Percentiles rank a stretch among this genome's conserved stretches.
Evolutionary conservation across 2,329 filamentous ascomycete genomes (phyloP).

Genomic region (Elsinoe australis): DNA sequence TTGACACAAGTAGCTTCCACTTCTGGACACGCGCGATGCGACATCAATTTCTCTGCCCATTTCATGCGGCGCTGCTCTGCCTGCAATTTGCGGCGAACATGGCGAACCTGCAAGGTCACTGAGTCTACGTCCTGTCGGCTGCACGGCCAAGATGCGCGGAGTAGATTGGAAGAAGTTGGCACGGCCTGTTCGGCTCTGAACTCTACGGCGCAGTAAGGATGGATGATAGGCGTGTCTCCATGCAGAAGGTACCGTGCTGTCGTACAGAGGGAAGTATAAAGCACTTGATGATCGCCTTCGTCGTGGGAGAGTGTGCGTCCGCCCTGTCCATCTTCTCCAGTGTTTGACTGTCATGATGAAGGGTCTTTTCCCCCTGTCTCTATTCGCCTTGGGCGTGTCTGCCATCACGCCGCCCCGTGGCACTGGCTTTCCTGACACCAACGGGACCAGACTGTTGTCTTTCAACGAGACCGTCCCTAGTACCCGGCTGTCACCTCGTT

Average conservation of each 20-base stretch:
- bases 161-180: too few species aligned
- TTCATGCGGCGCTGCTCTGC: background rate
- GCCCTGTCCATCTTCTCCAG: background rate
- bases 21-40: background rate
- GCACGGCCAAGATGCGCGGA: constrained; percentile 1
- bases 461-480: constrained; percentile 53
- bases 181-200: too few species aligned
- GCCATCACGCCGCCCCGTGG: constrained; percentile 5
- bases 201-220: background rate
- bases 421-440: constrained; percentile 21
- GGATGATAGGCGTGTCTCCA: constrained; percentile 2
- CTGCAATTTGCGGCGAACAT: constrained; percentile 5
- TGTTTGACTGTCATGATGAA: constrained; percentile 14
- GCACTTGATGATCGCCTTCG: background rate
- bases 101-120: too few species aligned
- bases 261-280: background rate
- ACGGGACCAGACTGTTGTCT: constrained; percentile 49
- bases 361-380: constrained; percentile 3
- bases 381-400: constrained; percentile 1
- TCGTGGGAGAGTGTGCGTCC: constrained; percentile 2
- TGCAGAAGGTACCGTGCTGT: constrained; percentile 9
- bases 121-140: constrained; percentile 1
- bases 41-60: background rate
- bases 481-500: constrained; percentile 40
- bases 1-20: constrained; percentile 9